Base-by-base conservation (phyloP, 2,329 filamentous ascomycete genomes). In the Pseudonectria foliicola region DNA sequence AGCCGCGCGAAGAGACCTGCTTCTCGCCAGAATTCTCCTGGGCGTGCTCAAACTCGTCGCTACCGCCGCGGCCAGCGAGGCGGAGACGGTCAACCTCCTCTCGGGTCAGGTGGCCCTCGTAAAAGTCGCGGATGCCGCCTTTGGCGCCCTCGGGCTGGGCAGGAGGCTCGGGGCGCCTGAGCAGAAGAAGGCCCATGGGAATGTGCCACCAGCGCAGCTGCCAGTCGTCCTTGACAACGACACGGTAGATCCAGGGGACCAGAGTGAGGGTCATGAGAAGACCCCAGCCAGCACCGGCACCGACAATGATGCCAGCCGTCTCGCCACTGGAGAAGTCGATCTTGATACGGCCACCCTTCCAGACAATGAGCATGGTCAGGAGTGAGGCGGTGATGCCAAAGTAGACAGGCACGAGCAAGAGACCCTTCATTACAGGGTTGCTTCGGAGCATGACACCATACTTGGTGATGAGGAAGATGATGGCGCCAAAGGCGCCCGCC, bases 91-190 rank as follows among this genome's bases (percentile, higher is more conserved):
- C 59, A 5, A 77, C 65, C 48, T 77, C 61, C 6, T 73, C 72
- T 3, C 57, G 60, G 11, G 73, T 77, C 10, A 71, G 50, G 33
- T 75, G 72, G 2, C 74, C 75, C 31, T 60, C 64, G 53, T 78
- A 78, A 52, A 73, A 77, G 50, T 77, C 62, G 36, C 65, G 62
- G 25, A 77, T 60, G 7, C 54, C 61, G 32, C 59, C 60, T 3
- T 82, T 82, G 7, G 77, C 59, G 7, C 81, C 81, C 61, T 86
- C 75, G 13, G 77, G 82, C 65, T 88, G 84, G 43, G 61, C 52
- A 4, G 66, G 62, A 0, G 61, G 57, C 1, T 60, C 52, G 2
- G 56, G 58, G 7, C 68, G 66, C 14, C 53, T 56, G 25, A 74
- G 66, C 2, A 78, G 64, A 0, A 77, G 55, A 13, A 71, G 75